Evolutionary conservation across 371 early-diverging fungal species (phyloP), one percentile per base, ranked within the genome.

Genomic region (Conidiobolus incongruus): DNA sequence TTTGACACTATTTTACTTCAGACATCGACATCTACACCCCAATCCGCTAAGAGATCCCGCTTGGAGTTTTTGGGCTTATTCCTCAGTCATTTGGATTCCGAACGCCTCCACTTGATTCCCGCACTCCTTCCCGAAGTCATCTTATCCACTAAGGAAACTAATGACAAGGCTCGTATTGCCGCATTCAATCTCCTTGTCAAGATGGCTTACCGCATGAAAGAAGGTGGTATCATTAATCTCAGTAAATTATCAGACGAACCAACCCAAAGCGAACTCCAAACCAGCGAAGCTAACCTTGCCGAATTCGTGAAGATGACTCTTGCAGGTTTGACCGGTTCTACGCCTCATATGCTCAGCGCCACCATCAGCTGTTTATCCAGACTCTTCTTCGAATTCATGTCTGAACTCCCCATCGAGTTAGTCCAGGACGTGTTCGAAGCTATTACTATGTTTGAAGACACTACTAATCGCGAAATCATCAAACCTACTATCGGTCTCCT

Each of bases 261-360:
- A 38, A 4, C 6, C 1, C 4, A 19, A 11, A 2, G 21, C 24
- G 5, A 23, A n/a, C 1, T 12, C n/a, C 23, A 42, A 29, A 15
- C 41, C 54, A 58, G 64, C 7, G 44, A 51, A 23, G 75, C 75
- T 4, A 59, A 45, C 13, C 59, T 76, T 24, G 43, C 56, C 40
- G 76, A 76, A 46, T 76, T 62, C 40, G 76, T 84, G 47, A 74
- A 72, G 35, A 92, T 94, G 90, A 77, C 88, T 2, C 65, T 75
- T 0, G 95, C 97, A 30, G 97, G 95, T 60, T 65, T 96, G 49
- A 91, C 85, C 1, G 93, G 84, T 29, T 67, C 72, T 17, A 82
- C 91, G 2, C 73, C 90, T 2, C 74, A 80, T 47, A 91, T 96
- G 91, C 82, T 90, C 36, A 73, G 79, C 46, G 95, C 97, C 1